These are phyloP conservation scores for Boletus sp. DNA, from an alignment of 768 basidiomycete species.

Conservation along the genomic window DNA sequence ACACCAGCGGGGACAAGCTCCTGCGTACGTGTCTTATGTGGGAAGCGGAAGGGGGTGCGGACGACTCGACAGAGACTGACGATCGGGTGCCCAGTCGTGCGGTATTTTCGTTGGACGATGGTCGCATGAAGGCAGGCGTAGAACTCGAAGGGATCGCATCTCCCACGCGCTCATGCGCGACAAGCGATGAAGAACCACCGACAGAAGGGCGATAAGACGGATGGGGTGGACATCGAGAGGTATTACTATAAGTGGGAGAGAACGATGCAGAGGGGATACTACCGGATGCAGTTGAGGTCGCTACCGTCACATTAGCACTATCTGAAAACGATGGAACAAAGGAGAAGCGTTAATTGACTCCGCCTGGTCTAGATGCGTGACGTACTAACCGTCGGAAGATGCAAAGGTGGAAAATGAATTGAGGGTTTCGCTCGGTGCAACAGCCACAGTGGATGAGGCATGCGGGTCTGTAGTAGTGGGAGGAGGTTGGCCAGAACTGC, in stretches of 20 bases:
- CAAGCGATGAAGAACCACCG: constrained; percentile 11
- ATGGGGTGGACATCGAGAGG: constrained; percentile 18
- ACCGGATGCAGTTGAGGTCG: constrained; percentile 13
- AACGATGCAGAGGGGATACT: constrained; percentile 18
- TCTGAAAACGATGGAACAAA: constrained; percentile 12
- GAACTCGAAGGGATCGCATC: constrained; percentile 4
- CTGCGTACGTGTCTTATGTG: constrained; percentile 16
- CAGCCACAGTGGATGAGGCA: constrained; percentile 7
- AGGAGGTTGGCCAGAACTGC: constrained; percentile 2
- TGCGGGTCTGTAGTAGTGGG: constrained; percentile 4
- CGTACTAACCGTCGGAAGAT: constrained; percentile 22
- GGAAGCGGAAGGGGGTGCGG: constrained; percentile 3
- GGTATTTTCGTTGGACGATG: constrained; percentile 10
- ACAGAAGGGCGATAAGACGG: constrained; percentile 24
- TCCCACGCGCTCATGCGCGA: constrained; percentile 17
- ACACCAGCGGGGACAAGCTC: constrained; percentile 26
- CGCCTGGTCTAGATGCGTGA: constrained; percentile 7
- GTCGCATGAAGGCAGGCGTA: constrained; percentile 18
- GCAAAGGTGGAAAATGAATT: constrained; percentile 17
- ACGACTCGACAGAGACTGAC: constrained; percentile 7
- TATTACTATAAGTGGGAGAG: constrained; percentile 21
- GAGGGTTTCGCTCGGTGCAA: constrained; percentile 7
- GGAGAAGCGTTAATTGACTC: constrained; percentile 7
- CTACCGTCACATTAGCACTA: not conserved
- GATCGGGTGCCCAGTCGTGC: constrained; percentile 11